Percentiles rank a stretch among this genome's conserved stretches.
phyloP scores from a whole-genome alignment of 2,329 filamentous ascomycete species.

The Penicillium sp. region DNA sequence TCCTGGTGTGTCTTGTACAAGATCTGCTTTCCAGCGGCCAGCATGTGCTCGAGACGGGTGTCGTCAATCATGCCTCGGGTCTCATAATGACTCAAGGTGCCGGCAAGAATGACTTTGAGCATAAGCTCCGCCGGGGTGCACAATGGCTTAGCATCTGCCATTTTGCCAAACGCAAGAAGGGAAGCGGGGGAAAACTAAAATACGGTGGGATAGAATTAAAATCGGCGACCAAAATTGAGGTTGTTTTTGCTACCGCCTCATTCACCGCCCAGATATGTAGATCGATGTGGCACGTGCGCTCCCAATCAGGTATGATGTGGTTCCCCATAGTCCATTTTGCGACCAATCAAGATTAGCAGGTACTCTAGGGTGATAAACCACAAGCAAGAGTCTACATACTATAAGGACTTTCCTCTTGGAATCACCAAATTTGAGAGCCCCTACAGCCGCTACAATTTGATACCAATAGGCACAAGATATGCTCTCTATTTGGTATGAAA shows the following conservation, averaged over 20 bases:
- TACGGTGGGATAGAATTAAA: conserved; percentile 14
- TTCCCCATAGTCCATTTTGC: too few relatives aligned
- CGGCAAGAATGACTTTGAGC: conserved; percentile 44
- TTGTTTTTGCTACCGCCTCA: conserved; percentile 7
- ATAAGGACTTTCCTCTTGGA: too few relatives aligned
- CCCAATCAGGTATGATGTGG: too few relatives aligned
- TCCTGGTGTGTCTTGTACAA: conserved; percentile 54
- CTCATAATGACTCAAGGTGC: conserved; percentile 54
- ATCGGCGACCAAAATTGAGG: conserved; percentile 4
- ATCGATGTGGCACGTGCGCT: not conserved
- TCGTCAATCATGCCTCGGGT: conserved; percentile 56
- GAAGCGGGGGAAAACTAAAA: not conserved
- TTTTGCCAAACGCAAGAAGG: conserved; percentile 16
- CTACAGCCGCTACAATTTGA: too few relatives aligned
- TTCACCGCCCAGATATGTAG: conserved; percentile 4
- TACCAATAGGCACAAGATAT: too few relatives aligned
- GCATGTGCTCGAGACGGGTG: conserved; percentile 51
- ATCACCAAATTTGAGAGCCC: too few relatives aligned
- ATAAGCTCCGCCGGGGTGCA: conserved; percentile 45
- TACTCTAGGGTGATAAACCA: too few relatives aligned
- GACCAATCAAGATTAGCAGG: too few relatives aligned
- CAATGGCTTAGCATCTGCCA: conserved; percentile 36
- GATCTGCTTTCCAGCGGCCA: conserved; percentile 56
- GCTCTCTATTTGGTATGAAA: too few relatives aligned
- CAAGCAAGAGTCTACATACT: too few relatives aligned